phyloP scores from a whole-genome alignment of 257 asterid species.

The Ophiorrhiza pumila region DNA sequence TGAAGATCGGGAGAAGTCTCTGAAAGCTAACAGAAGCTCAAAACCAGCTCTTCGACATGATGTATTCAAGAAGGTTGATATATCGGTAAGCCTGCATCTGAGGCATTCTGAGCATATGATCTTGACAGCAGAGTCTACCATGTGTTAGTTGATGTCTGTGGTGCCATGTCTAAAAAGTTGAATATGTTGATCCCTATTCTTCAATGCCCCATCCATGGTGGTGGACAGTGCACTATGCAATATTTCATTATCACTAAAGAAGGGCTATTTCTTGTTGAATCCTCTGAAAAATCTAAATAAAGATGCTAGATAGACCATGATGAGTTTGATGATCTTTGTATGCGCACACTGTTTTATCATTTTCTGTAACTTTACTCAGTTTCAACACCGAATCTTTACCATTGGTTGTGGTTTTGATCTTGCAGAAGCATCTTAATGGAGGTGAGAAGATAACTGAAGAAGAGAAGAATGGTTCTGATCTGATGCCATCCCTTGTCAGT shows the following conservation, averaged over 20 bases:
- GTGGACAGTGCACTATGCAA: neutral
- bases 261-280: neutral
- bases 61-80: slow-evolving; percentile 13
- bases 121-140: neutral
- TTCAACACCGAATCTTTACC: neutral
- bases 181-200: neutral
- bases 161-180: neutral
- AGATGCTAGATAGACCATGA: neutral
- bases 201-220: neutral
- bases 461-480: slow-evolving; percentile 24
- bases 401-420: neutral
- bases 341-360: neutral
- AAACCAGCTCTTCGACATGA: slow-evolving; percentile 27
- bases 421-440: slow-evolving; percentile 39
- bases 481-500: slow-evolving; percentile 35
- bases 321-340: neutral
- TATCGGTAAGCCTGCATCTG: neutral
- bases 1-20: slow-evolving; percentile 60
- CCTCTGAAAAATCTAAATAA: neutral
- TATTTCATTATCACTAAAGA: neutral
- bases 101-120: neutral
- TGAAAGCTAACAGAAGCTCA: slow-evolving; percentile 40
- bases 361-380: neutral
- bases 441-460: slow-evolving; percentile 32
- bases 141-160: neutral